Percentiles rank a stretch among this genome's conserved stretches.
phyloP scores from a whole-genome alignment of 805 yeast genomes.

The Myxozyma melibiosi region DNA sequence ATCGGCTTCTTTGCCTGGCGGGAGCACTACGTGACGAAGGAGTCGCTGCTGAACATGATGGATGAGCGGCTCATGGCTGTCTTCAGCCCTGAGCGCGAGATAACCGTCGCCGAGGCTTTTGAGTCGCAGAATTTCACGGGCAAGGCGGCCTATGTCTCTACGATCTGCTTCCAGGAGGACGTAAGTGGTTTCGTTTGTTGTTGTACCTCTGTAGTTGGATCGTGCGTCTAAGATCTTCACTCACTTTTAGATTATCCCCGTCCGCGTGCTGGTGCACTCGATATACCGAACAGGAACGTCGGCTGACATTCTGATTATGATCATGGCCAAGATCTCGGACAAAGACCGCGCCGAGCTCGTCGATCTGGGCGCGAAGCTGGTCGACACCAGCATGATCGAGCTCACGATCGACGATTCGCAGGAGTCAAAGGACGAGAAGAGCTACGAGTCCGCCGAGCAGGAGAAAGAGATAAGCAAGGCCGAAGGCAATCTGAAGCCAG shows the following conservation, averaged over 20 bases:
- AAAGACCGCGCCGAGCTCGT: conserved; percentile 19
- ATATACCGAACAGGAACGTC: conserved; percentile 7
- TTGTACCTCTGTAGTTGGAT: no score
- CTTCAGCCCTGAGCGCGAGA: conserved; percentile 27
- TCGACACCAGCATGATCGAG: conserved; percentile 23
- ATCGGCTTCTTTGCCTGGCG: conserved; percentile 24
- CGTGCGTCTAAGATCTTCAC: no score
- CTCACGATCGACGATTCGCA: conserved; percentile 14
- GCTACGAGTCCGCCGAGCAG: conserved; percentile 1
- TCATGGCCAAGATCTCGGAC: conserved; percentile 20
- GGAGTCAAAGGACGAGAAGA: conserved; percentile 17
- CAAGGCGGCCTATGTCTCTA: conserved; percentile 22
- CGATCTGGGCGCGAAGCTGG: conserved; percentile 28
- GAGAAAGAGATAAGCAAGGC: conserved; percentile 6
- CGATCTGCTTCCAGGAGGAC: conserved; percentile 21
- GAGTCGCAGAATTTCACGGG: conserved; percentile 21
- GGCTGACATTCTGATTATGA: conserved; percentile 22
- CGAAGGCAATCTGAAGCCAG: conserved; percentile 1
- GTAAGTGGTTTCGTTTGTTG: conserved; percentile 14
- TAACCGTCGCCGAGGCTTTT: not conserved
- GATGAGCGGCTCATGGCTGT: conserved; percentile 27
- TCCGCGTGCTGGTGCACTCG: conserved; percentile 27
- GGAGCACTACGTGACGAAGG: conserved; percentile 25
- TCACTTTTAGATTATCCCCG: conserved; percentile 22
- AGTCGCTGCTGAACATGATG: conserved; percentile 25